Evolutionary conservation across 2,329 filamentous ascomycete species (phyloP).

Genomic region (Onygena corvina): DNA sequence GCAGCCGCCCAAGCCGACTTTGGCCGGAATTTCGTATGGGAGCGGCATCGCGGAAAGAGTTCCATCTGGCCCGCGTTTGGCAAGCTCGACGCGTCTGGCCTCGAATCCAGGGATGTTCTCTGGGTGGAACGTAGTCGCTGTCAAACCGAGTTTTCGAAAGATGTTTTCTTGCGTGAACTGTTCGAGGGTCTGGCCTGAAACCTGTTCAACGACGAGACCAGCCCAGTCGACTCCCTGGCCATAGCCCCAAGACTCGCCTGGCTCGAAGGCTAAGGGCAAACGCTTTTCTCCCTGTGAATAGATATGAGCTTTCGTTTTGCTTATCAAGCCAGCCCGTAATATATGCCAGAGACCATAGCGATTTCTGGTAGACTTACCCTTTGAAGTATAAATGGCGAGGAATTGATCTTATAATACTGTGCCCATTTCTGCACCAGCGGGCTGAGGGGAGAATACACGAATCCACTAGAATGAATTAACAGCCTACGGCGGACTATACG

Average conservation of each 20-base stretch:
- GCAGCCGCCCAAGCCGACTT: slow-evolving; percentile 16
- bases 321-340: no score
- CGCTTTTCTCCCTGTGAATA: slow-evolving; percentile 9
- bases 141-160: slow-evolving; percentile 6
- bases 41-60: not conserved
- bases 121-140: slow-evolving; percentile 5
- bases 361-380: not conserved
- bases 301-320: not conserved
- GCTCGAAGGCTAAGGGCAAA: slow-evolving; percentile 39
- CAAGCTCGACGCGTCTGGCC: slow-evolving; percentile 6
- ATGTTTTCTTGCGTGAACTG: slow-evolving; percentile 9
- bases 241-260: slow-evolving; percentile 41
- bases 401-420: not conserved
- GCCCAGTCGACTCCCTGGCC: slow-evolving; percentile 41
- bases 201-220: slow-evolving; percentile 23
- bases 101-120: not conserved
- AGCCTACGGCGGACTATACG: not conserved
- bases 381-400: not conserved
- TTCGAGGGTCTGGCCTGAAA: slow-evolving; percentile 14
- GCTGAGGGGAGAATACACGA: slow-evolving; percentile 7
- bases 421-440: slow-evolving; percentile 1
- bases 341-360: no score
- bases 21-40: slow-evolving; percentile 5
- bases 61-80: slow-evolving; percentile 9
- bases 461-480: slow-evolving; percentile 11